A percentile compares a stretch with the other conserved stretches of the same genome.
phyloP scores from a whole-genome alignment of 768 basidiomycete genomes.

The Leccinum disarticulatum region DNA sequence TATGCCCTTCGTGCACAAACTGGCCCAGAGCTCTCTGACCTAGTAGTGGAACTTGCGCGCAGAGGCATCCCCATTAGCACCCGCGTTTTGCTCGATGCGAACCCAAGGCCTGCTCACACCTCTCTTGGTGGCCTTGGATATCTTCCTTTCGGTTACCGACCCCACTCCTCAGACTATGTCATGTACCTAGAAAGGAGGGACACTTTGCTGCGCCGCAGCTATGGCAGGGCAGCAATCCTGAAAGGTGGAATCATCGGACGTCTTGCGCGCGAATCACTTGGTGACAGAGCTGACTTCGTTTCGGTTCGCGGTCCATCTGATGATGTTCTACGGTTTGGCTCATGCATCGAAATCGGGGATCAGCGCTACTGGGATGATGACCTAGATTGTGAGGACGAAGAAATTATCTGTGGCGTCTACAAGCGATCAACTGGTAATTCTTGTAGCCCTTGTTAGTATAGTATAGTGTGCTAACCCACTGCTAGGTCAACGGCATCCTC shows the following conservation, averaged over 20 bases:
- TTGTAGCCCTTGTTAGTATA: not conserved
- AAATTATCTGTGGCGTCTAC: conserved; percentile 3
- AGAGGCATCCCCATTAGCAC: not conserved
- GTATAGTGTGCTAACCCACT: not conserved
- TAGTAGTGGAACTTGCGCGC: not conserved
- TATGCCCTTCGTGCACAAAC: not conserved
- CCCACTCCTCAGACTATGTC: not conserved
- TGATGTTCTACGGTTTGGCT: not conserved
- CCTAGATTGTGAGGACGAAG: not conserved
- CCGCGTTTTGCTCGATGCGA: not conserved
- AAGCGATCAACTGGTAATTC: conserved; percentile 1
- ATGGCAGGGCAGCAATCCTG: not conserved
- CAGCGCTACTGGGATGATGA: not conserved
- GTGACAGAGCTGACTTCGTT: not conserved
- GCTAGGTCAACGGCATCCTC: not conserved
- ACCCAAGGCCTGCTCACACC: not conserved
- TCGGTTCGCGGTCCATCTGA: not conserved
- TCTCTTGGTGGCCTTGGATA: not conserved
- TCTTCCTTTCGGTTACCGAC: not conserved
- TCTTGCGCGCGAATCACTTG: not conserved
- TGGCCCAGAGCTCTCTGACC: not conserved
- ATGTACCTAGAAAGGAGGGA: not conserved
- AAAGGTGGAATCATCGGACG: not conserved
- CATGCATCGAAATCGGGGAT: not conserved
- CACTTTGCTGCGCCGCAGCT: not conserved